phyloP scores from a whole-genome alignment of 1,284 basidiomycete species.

The Termitomyces sp. region DNA sequence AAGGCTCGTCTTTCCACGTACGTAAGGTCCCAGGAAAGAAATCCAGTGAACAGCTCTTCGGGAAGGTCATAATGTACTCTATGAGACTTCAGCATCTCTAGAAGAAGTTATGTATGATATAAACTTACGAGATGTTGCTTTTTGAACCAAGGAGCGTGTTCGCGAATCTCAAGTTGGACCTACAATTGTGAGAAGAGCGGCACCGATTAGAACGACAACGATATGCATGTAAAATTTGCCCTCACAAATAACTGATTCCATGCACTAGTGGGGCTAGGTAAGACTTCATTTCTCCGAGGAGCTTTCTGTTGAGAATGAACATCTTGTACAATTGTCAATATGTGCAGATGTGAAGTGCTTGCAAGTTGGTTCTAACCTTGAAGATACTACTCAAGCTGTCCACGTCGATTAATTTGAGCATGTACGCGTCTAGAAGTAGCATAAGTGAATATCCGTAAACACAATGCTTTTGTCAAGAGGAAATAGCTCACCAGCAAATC shows the following conservation, averaged over 20 bases:
- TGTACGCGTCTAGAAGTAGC: slow-evolving; percentile 59
- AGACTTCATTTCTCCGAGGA: slow-evolving; percentile 8
- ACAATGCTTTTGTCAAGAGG: slow-evolving; percentile 20
- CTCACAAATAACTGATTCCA: slow-evolving; percentile 6
- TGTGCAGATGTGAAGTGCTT: background rate
- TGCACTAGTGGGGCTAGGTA: slow-evolving; percentile 3
- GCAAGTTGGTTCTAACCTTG: slow-evolving; percentile 39
- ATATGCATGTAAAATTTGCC: background rate
- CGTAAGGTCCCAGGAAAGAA: slow-evolving; percentile 12
- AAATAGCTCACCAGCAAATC: slow-evolving; percentile 5
- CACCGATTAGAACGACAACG: background rate
- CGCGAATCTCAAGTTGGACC: slow-evolving; percentile 8
- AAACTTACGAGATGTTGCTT: slow-evolving; percentile 10
- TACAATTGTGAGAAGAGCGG: background rate
- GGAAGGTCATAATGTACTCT: slow-evolving; percentile 11
- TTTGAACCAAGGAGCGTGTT: slow-evolving; percentile 8
- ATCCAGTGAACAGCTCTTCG: slow-evolving; percentile 3
- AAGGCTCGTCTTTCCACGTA: background rate
- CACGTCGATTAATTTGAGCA: slow-evolving; percentile 57
- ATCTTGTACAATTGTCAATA: background rate
- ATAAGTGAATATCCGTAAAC: background rate
- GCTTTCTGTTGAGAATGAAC: slow-evolving; percentile 20
- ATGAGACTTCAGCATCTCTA: background rate
- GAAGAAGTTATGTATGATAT: background rate
- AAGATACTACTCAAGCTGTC: slow-evolving; percentile 54